Conservation (phyloP, 805 yeast species). For the Metschnikowia continentalis region DNA sequence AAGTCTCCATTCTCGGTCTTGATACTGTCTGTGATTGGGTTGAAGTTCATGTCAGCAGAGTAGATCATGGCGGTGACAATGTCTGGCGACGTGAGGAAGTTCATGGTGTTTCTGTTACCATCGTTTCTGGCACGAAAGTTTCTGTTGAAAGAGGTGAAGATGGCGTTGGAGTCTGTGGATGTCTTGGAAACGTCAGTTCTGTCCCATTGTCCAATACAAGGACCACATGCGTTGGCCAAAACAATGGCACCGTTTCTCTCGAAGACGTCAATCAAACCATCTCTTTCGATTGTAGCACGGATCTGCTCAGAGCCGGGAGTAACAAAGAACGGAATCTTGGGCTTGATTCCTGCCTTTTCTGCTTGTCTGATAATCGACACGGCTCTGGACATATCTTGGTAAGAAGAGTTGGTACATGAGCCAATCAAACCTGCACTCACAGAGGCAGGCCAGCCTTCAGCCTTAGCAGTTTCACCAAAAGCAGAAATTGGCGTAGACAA, state of each 20-base stretch:
- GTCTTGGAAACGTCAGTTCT: conserved; percentile 71
- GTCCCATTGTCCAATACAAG: conserved; percentile 99
- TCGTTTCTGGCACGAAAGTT: conserved; percentile 97
- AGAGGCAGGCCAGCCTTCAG: conserved; percentile 79
- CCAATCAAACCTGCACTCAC: conserved; percentile 95
- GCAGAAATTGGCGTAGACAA: conserved; percentile 87
- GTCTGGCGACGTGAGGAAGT: conserved; percentile 98
- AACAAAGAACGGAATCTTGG: conserved; percentile 88
- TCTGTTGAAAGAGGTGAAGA: conserved; percentile 96
- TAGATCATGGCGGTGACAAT: conserved; percentile 95
- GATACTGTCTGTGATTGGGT: conserved; percentile 86
- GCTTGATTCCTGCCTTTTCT: conserved; percentile 75
- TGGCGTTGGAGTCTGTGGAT: conserved; percentile 72
- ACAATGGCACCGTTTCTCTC: conserved; percentile 87
- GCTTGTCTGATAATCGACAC: conserved; percentile 90
- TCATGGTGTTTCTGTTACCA: conserved; percentile 96
- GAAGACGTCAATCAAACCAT: conserved; percentile 79
- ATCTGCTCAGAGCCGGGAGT: conserved; percentile 99
- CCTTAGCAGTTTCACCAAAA: conserved; percentile 65
- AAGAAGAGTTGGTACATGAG: conserved; percentile 96
- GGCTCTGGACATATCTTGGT: conserved; percentile 97
- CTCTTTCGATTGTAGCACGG: conserved; percentile 94
- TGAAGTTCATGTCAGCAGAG: conserved; percentile 87
- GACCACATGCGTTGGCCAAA: conserved; percentile 98
- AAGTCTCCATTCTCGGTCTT: conserved; percentile 69